These are phyloP conservation scores for Colletotrichum cereale DNA, from an alignment of 2,329 filamentous ascomycete genomes.

Conservation along the genomic window DNA sequence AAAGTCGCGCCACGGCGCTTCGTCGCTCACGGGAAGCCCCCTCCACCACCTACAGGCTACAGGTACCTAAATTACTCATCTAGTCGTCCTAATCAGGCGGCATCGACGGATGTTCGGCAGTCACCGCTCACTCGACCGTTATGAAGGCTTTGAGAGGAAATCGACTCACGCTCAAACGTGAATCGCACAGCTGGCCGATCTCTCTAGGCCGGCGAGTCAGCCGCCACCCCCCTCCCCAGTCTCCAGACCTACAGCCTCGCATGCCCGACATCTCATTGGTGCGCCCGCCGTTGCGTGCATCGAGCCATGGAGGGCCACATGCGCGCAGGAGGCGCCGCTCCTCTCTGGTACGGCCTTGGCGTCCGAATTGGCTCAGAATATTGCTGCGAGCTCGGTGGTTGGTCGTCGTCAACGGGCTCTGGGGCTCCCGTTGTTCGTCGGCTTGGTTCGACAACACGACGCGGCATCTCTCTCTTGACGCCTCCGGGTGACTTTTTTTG, in stretches of 20 bases:
- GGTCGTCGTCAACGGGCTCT: not conserved
- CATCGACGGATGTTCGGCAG: conserved; percentile 35
- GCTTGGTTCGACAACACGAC: not conserved
- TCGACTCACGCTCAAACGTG: conserved; percentile 35
- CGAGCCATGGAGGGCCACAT: conserved; percentile 34
- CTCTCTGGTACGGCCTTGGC: conserved; percentile 28
- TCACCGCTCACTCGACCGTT: conserved; percentile 26
- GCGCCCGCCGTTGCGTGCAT: conserved; percentile 17
- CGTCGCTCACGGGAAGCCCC: conserved; percentile 3
- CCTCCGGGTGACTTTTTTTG: not conserved
- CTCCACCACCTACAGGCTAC: not conserved
- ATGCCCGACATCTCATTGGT: conserved; percentile 27
- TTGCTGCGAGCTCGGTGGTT: conserved; percentile 8
- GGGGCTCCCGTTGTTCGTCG: not conserved
- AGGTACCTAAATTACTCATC: not conserved
- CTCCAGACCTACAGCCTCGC: conserved; percentile 36
- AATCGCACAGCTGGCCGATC: conserved; percentile 36
- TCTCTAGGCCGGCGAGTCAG: conserved; percentile 38
- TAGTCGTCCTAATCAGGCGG: conserved; percentile 24
- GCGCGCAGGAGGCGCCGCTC: conserved; percentile 31
- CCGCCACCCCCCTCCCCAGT: conserved; percentile 12
- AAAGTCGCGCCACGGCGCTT: not conserved
- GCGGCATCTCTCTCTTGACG: not conserved
- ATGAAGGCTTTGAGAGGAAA: conserved; percentile 12
- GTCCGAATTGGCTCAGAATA: conserved; percentile 6